Percentiles rank a stretch among this genome's conserved stretches.
Conservation (phyloP, 768 basidiomycete species). For the Wakefieldia striispora region DNA sequence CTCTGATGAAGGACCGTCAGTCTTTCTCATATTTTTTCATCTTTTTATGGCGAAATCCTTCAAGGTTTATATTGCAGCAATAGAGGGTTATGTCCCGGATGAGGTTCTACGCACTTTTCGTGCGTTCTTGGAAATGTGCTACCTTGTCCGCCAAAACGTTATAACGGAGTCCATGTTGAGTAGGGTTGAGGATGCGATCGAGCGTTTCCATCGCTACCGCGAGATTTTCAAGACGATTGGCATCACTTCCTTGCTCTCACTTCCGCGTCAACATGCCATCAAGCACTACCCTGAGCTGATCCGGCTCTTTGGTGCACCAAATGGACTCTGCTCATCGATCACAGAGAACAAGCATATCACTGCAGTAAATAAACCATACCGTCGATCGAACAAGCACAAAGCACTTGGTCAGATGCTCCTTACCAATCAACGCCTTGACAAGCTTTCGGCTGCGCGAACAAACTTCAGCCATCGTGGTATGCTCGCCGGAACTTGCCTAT, state of each 20-base stretch:
- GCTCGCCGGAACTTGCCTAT: too few relatives aligned
- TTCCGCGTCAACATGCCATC: conserved; percentile 34
- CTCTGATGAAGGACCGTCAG: too few relatives aligned
- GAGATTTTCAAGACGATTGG: too few relatives aligned
- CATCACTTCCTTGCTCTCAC: too few relatives aligned
- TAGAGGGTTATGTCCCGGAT: conserved; percentile 19
- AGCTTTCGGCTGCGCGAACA: too few relatives aligned
- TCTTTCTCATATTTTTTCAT: too few relatives aligned
- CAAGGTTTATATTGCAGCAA: conserved; percentile 29
- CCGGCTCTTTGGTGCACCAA: too few relatives aligned
- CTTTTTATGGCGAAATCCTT: too few relatives aligned
- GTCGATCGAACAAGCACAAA: not conserved
- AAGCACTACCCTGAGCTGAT: conserved; percentile 19
- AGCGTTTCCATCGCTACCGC: too few relatives aligned
- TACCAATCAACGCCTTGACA: not conserved
- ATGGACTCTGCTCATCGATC: too few relatives aligned
- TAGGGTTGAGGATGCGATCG: conserved; percentile 17
- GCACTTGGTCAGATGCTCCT: not conserved
- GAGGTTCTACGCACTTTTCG: conserved; percentile 15
- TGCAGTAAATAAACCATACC: not conserved
- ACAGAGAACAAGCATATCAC: not conserved
- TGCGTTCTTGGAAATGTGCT: conserved; percentile 32
- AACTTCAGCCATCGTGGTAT: too few relatives aligned
- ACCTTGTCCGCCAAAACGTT: conserved; percentile 21
- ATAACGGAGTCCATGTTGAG: conserved; percentile 19